Conservation (phyloP, 805 yeast species). For the Candida chilensis region DNA sequence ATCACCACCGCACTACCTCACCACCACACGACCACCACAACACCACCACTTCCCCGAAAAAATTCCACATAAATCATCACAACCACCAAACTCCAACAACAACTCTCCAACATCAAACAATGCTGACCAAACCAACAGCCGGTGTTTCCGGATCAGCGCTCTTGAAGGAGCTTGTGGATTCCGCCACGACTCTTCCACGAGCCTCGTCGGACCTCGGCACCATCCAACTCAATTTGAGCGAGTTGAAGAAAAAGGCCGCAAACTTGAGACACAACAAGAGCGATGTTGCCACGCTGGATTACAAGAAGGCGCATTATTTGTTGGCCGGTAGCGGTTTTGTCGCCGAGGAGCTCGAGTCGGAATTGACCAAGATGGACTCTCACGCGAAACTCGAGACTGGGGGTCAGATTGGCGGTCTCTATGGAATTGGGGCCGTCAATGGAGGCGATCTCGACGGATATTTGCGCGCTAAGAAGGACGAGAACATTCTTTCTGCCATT, state of each 20-base stretch:
- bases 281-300: conserved; percentile 23
- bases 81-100: too few relatives aligned
- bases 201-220: conserved; percentile 63
- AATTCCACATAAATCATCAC: too few relatives aligned
- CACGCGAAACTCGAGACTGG: too few relatives aligned
- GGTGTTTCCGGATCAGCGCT: conserved; percentile 4
- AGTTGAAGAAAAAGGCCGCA: conserved; percentile 61
- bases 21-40: too few relatives aligned
- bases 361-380: conserved; percentile 24
- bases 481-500: conserved; percentile 71
- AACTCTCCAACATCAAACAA: too few relatives aligned
- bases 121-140: not conserved
- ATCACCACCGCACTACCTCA: too few relatives aligned
- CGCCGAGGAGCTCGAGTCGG: conserved; percentile 71
- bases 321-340: conserved; percentile 85
- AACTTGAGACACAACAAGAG: conserved; percentile 38
- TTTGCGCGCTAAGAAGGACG: conserved; percentile 66
- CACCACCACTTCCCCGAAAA: too few relatives aligned
- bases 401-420: too few relatives aligned
- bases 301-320: conserved; percentile 77
- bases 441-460: conserved; percentile 55
- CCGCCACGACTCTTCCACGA: conserved; percentile 68
- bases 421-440: too few relatives aligned
- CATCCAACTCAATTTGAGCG: conserved; percentile 71
- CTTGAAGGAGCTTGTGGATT: conserved; percentile 67